Base-by-base conservation (phyloP, 768 basidiomycete species). In the Trametes maxima region DNA sequence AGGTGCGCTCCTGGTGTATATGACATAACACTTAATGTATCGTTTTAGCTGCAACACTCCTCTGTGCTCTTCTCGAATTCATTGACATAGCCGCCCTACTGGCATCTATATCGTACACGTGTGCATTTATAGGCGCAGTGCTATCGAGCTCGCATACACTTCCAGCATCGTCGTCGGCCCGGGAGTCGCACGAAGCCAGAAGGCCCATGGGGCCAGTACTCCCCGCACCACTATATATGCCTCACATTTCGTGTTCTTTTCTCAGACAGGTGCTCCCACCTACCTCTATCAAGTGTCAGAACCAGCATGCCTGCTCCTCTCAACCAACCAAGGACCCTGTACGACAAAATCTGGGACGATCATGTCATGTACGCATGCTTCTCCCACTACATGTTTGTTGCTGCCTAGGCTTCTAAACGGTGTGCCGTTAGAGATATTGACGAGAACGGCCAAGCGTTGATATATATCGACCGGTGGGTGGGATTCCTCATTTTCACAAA, bases 271-370 rank as follows among this genome's bases (percentile, higher is more conserved):
- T 33, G 28, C 28, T 33, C 28, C 28, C 28, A 33, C 8, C 28
- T 8, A 33, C 28, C 28, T 8, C 28, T 8, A 33, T 33, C 28
- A 33, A 33, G 28, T 33, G 3, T 8, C 28, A 4, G 12, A 49
- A 44, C 36, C 33, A 65, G 17, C 35, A 88, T 88, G 87, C 83
- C 86, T 45, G 80, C 77, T 35, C 75, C 84, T n/a, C 74, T 80
- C 17, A 66, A 78, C 55, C 75, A 80, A 21, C 93, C 94, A 11
- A 87, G 94, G 63, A 98, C 96, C 37, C 81, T 98, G 33, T 97
- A 98, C 76, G 96, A 98, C 77, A 98, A 98, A 79, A 94, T 98
- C 65, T 97, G 92, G 87, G 94, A 97, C 66, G 94, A 98, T 73
- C 96, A 98, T 77, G 85, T 96, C 70, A 90, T 98, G 86, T 94